phyloP scores from a whole-genome alignment of 495 filamentous ascomycete species.

The Penicillium pulvis region DNA sequence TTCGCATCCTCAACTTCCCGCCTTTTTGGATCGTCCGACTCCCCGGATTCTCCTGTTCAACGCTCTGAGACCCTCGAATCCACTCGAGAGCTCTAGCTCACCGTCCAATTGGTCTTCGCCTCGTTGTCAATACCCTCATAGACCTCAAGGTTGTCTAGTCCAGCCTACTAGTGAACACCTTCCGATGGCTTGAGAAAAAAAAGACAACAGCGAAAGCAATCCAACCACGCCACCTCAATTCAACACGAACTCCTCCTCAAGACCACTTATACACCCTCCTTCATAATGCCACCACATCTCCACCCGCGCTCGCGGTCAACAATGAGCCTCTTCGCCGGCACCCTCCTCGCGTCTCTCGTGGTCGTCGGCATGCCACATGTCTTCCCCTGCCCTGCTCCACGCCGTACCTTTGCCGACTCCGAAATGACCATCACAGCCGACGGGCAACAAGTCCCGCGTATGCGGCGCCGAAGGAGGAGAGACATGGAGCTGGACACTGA shows the following conservation, averaged over 20 bases:
- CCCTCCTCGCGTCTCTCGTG: slow-evolving; percentile 85
- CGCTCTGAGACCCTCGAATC: background rate
- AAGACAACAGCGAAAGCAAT: slow-evolving; percentile 15
- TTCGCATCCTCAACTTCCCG: slow-evolving; percentile 14
- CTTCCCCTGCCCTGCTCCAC: slow-evolving; percentile 90
- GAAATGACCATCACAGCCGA: slow-evolving; percentile 56
- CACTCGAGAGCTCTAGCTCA: background rate
- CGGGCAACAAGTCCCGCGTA: slow-evolving; percentile 42
- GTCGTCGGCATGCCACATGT: slow-evolving; percentile 89
- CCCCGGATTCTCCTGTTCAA: slow-evolving; percentile 36
- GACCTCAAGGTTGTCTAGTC: background rate
- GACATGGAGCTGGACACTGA: slow-evolving; percentile 33
- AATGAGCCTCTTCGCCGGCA: slow-evolving; percentile 90
- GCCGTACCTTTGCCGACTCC: slow-evolving; percentile 70
- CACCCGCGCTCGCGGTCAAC: slow-evolving; percentile 92
- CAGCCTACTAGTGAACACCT: background rate
- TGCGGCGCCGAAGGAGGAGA: slow-evolving; percentile 37
- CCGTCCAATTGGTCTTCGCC: slow-evolving; percentile 19
- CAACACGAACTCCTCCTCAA: background rate
- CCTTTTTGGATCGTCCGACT: slow-evolving; percentile 36
- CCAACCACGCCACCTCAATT: slow-evolving; percentile 8
- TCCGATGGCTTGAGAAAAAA: slow-evolving; percentile 31
- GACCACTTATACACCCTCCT: background rate
- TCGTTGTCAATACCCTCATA: background rate
- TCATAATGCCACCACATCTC: slow-evolving; percentile 79